Evolutionary conservation across 352 stramenopile species (phyloP), one percentile per base, ranked within the genome.

Genomic region (Pythium guiyangense): DNA sequence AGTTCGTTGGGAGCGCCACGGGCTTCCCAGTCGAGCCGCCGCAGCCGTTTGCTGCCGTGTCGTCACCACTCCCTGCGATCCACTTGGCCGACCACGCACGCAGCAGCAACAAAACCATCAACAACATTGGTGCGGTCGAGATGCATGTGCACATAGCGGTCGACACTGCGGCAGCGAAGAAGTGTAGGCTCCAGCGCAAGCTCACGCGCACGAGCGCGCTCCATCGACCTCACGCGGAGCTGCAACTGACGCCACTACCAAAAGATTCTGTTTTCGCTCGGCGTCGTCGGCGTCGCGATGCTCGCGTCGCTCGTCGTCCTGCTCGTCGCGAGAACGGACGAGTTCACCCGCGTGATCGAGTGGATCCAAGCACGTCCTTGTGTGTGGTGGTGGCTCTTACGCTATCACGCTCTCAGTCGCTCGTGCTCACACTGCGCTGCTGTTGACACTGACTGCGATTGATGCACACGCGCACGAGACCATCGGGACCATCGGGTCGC

Each of bases 291-390:
- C 51, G 46, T 50, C 34, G 52, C 52, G n/a, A 26, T 61, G 6
- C 31, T 60, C 34, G 54, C 54, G 39, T 62, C 45, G 18, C 49
- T 64, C 22, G 37, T 64, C 17, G 40, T 57, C 12, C 15, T 57
- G 29, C 52, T 31, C 22, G 37, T 52, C 47, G 26, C 63, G 47
- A 27, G 47, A 43, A 63, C 58, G 29, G 54, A 59, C 35, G 48
- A 67, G 34, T 69, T 69, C 37, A 59, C 62, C n/a, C n/a, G n/a
- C 34, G 29, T 60, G 20, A 54, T 71, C 35, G 29, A 63, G 35
- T 71, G 64, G 64, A 48, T 69, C 29, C 59, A 63, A 47, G 63
- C 68, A 47, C 18, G 43, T 42, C n/a, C n/a, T n/a, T n/a, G n/a
- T n/a, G n/a, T n/a, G n/a, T n/a, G n/a, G n/a, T n/a, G n/a, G 25